Conservation (phyloP, 176 grass and related monocot genomes). For the Oryza punctata region DNA sequence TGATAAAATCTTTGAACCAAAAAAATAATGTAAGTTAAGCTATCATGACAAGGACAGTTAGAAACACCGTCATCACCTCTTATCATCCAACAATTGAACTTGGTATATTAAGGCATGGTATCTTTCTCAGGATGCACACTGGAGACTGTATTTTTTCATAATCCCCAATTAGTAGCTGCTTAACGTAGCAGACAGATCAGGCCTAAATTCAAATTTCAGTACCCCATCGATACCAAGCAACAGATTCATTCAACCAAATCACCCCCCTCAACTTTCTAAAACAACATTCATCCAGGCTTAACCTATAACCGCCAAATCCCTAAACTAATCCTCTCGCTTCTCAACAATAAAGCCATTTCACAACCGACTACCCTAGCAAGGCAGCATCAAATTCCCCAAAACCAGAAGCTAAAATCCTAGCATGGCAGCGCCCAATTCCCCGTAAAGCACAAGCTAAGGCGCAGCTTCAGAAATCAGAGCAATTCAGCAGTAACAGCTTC, state of each 20-base stretch:
- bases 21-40: not conserved
- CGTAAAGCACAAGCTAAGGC: not conserved
- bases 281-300: not conserved
- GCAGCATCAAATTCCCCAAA: conserved; percentile 25
- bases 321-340: conserved; percentile 13
- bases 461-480: conserved; percentile 26
- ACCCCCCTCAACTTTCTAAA: not conserved
- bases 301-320: conserved; percentile 16
- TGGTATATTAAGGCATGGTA: conserved; percentile 4
- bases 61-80: not conserved
- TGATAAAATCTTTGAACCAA: not conserved
- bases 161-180: conserved; percentile 8
- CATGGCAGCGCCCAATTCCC: not conserved
- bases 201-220: conserved; percentile 31
- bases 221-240: not conserved
- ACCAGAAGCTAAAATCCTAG: not conserved
- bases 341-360: conserved; percentile 4
- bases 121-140: conserved; percentile 16
- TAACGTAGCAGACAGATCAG: conserved; percentile 4
- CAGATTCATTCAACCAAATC: not conserved
- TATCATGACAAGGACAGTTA: not conserved
- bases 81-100: conserved; percentile 21
- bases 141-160: conserved; percentile 17
- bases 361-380: conserved; percentile 17
- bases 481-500: conserved; percentile 13